Percentiles rank a stretch among this genome's conserved stretches.
Evolutionary conservation across 148 eudicot species (phyloP).

Genomic region (Rhododendron simsii): DNA sequence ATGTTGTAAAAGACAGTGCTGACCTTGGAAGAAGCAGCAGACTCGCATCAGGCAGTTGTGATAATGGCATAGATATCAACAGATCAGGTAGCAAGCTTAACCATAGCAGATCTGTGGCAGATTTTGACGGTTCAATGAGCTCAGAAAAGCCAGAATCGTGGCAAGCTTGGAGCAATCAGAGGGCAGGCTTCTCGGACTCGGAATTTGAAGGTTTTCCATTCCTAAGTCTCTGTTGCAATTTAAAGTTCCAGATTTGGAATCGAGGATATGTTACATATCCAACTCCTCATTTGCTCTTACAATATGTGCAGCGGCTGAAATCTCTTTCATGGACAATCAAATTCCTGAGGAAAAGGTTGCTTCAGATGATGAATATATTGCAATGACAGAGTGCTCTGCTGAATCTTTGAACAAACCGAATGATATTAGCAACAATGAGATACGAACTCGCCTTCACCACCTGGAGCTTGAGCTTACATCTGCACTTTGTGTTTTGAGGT

Average conservation of each 20-base stretch:
- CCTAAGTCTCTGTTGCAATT: not conserved
- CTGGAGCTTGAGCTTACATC: constrained; percentile 70
- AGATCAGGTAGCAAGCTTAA: constrained; percentile 22
- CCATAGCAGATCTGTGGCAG: constrained; percentile 18
- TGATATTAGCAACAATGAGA: constrained; percentile 22
- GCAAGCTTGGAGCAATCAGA: constrained; percentile 59
- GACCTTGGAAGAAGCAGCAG: constrained; percentile 29
- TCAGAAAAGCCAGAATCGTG: constrained; percentile 39
- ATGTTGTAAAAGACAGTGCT: constrained; percentile 48
- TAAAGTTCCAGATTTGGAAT: not conserved
- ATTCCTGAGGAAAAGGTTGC: constrained; percentile 17
- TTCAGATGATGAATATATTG: constrained; percentile 21
- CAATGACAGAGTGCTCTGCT: constrained; percentile 17
- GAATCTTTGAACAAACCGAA: constrained; percentile 22
- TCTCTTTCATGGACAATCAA: constrained; percentile 24
- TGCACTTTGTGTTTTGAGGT: constrained; percentile 49
- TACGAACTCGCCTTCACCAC: constrained; percentile 61
- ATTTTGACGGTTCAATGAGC: constrained; percentile 23
- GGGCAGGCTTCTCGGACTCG: constrained; percentile 43
- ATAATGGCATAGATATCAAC: constrained; percentile 15
- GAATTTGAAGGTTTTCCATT: constrained; percentile 64
- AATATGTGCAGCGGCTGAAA: constrained; percentile 58
- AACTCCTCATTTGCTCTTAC: not conserved
- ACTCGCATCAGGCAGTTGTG: constrained; percentile 12
- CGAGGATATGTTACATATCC: not conserved